Evolutionary conservation across 352 stramenopile genomes (phyloP), one percentile per base, ranked within the genome.

Genomic region (Phytophthora meadii): DNA sequence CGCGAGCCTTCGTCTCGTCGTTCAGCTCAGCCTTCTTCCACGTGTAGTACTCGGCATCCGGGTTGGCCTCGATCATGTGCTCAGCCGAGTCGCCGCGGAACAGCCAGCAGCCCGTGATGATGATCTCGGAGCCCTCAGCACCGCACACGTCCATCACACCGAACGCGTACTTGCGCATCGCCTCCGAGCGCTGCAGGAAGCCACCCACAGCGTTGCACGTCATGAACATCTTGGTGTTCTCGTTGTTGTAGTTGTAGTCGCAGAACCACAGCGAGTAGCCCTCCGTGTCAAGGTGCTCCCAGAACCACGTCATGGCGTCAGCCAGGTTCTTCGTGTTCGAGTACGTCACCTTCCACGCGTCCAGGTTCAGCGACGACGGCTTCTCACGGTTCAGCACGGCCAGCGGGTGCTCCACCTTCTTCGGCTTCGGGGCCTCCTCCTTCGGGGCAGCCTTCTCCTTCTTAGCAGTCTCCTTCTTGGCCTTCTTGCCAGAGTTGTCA

Each of bases 171-270:
- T 97, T 98, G 61, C 93, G 83, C 63, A 98, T 90, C 39, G 89
- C 92, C 61, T 97, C 93, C 54, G 81, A 93, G 48, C 93, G 84
- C 79, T 98, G 94, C 48, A 98, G 68, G 81, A 98, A 98, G 52
- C 94, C 94, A 61, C 82, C 79, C 49, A 97, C 83, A 52, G 96
- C 84, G 76, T 98, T 98, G 72, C 81, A 89, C 59, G 84, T 94
- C 93, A 98, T 98, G 83, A 98, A 98, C 51, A 93, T 76, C 67
- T 91, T 91, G 57, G 88, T 96, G 81, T 97, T 97, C 68, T 98
- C 94, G 19, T 91, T 82, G 74, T 97, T 97, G 76, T 98, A 98
- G 67, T 98, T 97, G 85, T 98, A 98, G 54, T 93, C 78, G 68
- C 81, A 92, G 66, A 95, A 88, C 89, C 89, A 98, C 49, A 98